phyloP scores from a whole-genome alignment of 495 filamentous ascomycete species.

The Penicillium coprophilum region DNA sequence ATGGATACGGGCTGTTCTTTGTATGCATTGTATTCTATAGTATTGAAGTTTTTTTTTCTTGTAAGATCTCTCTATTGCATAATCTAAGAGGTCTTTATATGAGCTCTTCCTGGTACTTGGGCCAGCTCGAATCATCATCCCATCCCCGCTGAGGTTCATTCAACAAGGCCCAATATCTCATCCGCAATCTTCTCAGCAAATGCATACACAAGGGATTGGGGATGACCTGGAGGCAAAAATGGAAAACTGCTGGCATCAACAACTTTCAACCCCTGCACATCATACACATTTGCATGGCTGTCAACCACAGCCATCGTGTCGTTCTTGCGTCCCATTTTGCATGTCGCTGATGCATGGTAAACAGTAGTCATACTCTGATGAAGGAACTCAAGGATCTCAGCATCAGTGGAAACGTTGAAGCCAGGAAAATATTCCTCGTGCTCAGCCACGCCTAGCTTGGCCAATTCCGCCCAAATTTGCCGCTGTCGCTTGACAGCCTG shows the following conservation, averaged over 20 bases:
- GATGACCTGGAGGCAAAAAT: conserved; percentile 54
- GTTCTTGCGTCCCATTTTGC: conserved; percentile 45
- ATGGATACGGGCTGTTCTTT: conserved; percentile 33
- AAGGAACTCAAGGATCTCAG: conserved; percentile 45
- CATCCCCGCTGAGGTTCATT: neutral
- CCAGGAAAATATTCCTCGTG: conserved; percentile 45
- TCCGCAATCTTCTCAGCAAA: conserved; percentile 60
- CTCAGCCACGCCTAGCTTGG: conserved; percentile 19
- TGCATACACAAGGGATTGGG: conserved; percentile 45
- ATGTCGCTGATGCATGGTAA: conserved; percentile 51
- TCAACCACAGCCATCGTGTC: conserved; percentile 55
- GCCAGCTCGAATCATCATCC: neutral
- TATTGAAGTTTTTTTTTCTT: conserved; percentile 24
- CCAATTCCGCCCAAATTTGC: conserved; percentile 28
- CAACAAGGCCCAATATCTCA: conserved; percentile 33
- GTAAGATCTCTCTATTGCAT: neutral
- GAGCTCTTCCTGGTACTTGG: neutral
- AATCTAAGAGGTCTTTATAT: neutral
- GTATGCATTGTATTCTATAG: conserved; percentile 41
- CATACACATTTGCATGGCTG: conserved; percentile 43
- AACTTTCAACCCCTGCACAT: conserved; percentile 49
- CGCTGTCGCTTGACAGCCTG: conserved; percentile 45
- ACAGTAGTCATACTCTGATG: conserved; percentile 39
- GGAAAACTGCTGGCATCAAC: conserved; percentile 54
- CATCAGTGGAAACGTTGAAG: conserved; percentile 41